Base-by-base conservation (phyloP, 2,329 filamentous ascomycete species). In the Cladosporium sp. region DNA sequence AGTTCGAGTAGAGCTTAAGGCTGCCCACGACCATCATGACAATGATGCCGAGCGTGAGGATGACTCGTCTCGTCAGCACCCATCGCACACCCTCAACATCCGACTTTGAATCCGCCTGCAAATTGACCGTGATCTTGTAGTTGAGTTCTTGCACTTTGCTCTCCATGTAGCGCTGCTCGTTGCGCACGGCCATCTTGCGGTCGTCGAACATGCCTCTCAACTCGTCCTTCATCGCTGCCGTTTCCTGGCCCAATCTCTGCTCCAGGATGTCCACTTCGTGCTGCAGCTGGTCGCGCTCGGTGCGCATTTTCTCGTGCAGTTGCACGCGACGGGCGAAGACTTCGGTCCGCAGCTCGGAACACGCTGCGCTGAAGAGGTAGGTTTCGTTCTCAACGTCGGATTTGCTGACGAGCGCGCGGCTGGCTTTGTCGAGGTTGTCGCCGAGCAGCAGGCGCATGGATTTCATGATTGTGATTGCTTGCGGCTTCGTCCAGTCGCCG, bases 161-260 rank as follows among this genome's bases (percentile, higher is more conserved):
- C 70, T 97, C 93, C 68, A 90, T 88, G 6, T 81, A 81, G 69
- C 91, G 87, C 74, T 97, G 91, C 72, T 97, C 90, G 73, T 93
- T 89, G 56, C 91, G 80, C 1, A 96, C 91, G 2, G 85, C 84
- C 89, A 97, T 96, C 71, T 93, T 94, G 42, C 95, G 85, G 71
- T 99, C 93, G 69, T 97, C 93, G 71, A 97, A 97, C 81, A 97
- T 88, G 58, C 91, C 93, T 71, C 92, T 91, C n/a, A 97, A 81
- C 56, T 92, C 90, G 70, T 99, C 93, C 66, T 90, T 94, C 59
- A 97, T 77, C 34, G 83, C 88, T 56, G 86, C 76, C 24, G 92
- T 80, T 70, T 97, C 92, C 73, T 97, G 92, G 34, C 86, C 89
- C 58, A 97, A 78, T 48, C 87, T 83, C 76, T 97, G 94, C 56